Percentiles rank a stretch among this genome's conserved stretches.
phyloP scores from a whole-genome alignment of 257 asterid genomes.

The Fraxinus excelsior region DNA sequence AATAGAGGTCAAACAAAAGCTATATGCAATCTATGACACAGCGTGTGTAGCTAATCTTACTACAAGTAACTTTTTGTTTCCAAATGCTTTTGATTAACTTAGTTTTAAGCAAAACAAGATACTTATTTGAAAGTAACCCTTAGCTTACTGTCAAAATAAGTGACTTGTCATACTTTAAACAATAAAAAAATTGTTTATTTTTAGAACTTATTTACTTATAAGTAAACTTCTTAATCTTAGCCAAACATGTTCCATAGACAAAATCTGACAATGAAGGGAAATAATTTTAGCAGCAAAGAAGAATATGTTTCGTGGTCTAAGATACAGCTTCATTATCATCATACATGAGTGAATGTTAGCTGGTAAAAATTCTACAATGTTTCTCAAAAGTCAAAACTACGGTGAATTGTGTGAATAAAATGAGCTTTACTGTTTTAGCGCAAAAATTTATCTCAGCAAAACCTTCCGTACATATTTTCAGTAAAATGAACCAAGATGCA shows the following conservation, averaged over 20 bases:
- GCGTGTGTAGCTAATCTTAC: neutral
- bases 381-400: neutral
- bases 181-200: neutral
- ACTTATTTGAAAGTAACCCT: neutral
- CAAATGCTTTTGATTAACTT: neutral
- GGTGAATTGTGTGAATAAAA: neutral
- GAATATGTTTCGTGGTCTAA: neutral
- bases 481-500: neutral
- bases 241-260: neutral
- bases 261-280: neutral
- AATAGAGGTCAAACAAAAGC: too few species aligned
- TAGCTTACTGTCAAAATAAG: neutral
- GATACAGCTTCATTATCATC: conserved; percentile 7
- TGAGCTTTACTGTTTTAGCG: neutral
- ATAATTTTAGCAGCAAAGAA: neutral
- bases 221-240: neutral
- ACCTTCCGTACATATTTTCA: neutral
- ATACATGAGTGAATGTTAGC: neutral
- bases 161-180: neutral
- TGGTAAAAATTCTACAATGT: neutral
- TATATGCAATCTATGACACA: conserved; percentile 15
- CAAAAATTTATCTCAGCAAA: neutral
- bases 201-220: neutral
- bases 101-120: neutral
- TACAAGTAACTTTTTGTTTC: neutral